phyloP scores from a whole-genome alignment of 352 stramenopile species.

The Globisporangium radiosum region DNA sequence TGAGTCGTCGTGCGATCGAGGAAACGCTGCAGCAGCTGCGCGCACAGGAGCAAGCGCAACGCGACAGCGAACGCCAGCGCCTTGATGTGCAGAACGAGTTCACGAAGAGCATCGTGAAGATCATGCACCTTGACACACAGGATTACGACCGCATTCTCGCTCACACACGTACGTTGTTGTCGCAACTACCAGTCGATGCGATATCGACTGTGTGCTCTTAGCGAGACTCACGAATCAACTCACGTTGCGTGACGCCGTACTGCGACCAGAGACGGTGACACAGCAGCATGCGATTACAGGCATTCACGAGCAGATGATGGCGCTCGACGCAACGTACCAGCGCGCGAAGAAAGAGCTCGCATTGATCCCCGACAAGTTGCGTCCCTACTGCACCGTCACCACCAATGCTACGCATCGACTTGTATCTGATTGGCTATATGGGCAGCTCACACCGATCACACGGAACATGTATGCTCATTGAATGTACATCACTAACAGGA shows the following conservation, averaged over 20 bases:
- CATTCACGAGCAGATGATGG: conserved; percentile 28
- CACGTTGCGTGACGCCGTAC: neutral
- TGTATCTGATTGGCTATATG: no score
- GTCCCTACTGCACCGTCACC: neutral
- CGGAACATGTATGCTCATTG: no score
- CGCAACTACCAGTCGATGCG: neutral
- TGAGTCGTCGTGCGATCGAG: conserved; percentile 21
- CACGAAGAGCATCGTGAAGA: conserved; percentile 41
- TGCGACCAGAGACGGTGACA: conserved; percentile 19
- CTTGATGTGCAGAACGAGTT: conserved; percentile 22
- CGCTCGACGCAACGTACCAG: conserved; percentile 33
- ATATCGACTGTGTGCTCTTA: no score
- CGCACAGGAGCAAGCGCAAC: conserved; percentile 4
- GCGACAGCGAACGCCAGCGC: conserved; percentile 15
- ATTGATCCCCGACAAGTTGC: conserved; percentile 37
- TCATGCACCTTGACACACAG: conserved; percentile 42
- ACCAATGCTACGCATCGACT: no score
- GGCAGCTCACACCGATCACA: no score
- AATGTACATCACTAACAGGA: conserved; percentile 14
- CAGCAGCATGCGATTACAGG: conserved; percentile 26
- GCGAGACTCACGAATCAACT: no score
- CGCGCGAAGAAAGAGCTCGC: conserved; percentile 38
- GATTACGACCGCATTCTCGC: conserved; percentile 23
- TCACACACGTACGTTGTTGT: conserved; percentile 24
- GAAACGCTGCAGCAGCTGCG: conserved; percentile 26